Conservation (phyloP, 176 grass and related monocot species). For the Stipa capillata region DNA sequence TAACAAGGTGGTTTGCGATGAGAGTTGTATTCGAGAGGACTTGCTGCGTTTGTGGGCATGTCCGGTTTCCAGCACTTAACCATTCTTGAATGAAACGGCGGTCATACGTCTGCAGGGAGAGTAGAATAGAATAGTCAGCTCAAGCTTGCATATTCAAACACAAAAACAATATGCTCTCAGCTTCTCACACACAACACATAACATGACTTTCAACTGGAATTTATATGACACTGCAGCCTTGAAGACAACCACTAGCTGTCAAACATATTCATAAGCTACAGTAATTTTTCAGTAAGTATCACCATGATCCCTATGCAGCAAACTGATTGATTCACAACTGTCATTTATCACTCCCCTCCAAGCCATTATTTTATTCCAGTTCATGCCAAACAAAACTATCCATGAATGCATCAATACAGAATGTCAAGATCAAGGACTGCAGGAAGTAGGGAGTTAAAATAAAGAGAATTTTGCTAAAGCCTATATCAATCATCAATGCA, state of each 20-base stretch:
- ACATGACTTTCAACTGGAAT: neutral
- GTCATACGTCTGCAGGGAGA: conserved; percentile 72
- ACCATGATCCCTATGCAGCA: neutral
- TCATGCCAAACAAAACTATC: neutral
- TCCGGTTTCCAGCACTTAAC: conserved; percentile 65
- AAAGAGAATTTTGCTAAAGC: conserved; percentile 4
- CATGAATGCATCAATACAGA: neutral
- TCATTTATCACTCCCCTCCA: too few species aligned
- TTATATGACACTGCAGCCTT: neutral
- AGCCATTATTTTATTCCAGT: neutral
- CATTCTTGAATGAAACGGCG: conserved; percentile 72
- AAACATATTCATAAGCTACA: neutral
- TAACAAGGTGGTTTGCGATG: conserved; percentile 61
- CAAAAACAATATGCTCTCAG: neutral
- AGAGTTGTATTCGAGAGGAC: conserved; percentile 62
- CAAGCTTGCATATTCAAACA: neutral
- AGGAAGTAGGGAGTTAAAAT: neutral
- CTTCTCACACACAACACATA: neutral
- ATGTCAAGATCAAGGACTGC: neutral
- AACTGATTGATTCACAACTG: neutral
- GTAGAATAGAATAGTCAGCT: conserved; percentile 1
- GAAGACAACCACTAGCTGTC: neutral
- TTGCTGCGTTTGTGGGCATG: conserved; percentile 69
- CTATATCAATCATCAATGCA: neutral
- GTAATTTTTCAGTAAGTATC: neutral